phyloP scores from a whole-genome alignment of 345 rosid genomes.

The Populus nigra region DNA sequence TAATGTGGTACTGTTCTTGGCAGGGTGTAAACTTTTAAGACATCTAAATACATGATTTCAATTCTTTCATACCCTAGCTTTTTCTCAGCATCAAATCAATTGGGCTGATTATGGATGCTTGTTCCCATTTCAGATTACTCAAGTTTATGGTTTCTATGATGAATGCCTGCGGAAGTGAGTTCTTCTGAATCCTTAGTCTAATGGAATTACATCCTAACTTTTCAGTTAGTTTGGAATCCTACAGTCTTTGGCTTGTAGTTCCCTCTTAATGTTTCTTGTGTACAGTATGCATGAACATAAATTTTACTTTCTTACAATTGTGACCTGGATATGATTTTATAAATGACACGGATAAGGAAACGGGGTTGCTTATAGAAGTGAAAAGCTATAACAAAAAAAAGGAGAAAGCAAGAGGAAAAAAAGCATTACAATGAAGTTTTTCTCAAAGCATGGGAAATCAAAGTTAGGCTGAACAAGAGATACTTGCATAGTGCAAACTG shows the following conservation, averaged over 20 bases:
- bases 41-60: not conserved
- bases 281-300: not conserved
- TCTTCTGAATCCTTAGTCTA: constrained; percentile 19
- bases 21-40: too few relatives aligned
- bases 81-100: not conserved
- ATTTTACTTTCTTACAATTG: not conserved
- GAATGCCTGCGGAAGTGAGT: constrained; percentile 98
- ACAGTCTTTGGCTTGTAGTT: not conserved
- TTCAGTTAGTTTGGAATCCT: not conserved
- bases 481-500: too few relatives aligned
- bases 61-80: not conserved
- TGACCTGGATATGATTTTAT: not conserved
- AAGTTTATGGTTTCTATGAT: constrained; percentile 98
- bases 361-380: not conserved
- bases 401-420: not conserved
- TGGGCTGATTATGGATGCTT: constrained; percentile 16
- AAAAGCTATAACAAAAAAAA: not conserved
- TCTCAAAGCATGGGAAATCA: too few relatives aligned
- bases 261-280: not conserved
- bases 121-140: constrained; percentile 75
- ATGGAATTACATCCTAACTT: not conserved
- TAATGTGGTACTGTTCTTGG: too few relatives aligned
- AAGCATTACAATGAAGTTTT: too few relatives aligned
- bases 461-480: too few relatives aligned
- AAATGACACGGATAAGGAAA: not conserved